These are phyloP conservation scores for Erigeron philadelphicus DNA, from an alignment of 140 eudicot genomes.

Conservation along the genomic window DNA sequence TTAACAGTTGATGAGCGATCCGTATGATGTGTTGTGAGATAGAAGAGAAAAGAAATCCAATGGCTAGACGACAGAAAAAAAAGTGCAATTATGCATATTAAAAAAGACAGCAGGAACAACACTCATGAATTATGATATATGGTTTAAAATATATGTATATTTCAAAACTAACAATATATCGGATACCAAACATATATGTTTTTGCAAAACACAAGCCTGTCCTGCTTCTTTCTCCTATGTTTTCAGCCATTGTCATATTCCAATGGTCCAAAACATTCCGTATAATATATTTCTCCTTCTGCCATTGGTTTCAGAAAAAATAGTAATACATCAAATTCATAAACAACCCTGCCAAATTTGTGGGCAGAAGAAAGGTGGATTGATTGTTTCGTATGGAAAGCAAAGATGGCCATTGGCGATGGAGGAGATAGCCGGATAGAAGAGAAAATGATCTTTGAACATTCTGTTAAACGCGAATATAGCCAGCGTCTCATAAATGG, in stretches of 20 bases:
- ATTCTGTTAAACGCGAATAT: background rate
- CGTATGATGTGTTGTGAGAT: too few species aligned
- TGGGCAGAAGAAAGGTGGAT: conserved; percentile 10
- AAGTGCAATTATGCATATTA: too few species aligned
- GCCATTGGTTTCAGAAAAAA: conserved; percentile 20
- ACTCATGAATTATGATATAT: too few species aligned
- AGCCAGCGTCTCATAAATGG: conserved; percentile 9
- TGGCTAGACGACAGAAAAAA: too few species aligned
- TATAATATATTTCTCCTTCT: background rate
- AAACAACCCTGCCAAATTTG: background rate
- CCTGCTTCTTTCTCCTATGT: background rate
- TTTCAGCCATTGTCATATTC: conserved; percentile 22
- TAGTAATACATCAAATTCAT: background rate
- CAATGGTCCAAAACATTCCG: conserved; percentile 24
- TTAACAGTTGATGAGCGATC: too few species aligned
- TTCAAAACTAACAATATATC: too few species aligned
- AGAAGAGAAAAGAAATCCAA: too few species aligned
- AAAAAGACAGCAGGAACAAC: too few species aligned
- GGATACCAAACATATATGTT: too few species aligned
- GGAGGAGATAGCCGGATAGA: conserved; percentile 34
- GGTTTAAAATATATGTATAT: too few species aligned
- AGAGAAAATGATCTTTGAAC: conserved; percentile 11
- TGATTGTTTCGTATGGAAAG: conserved; percentile 20
- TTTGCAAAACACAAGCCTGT: too few species aligned
- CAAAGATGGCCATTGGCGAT: conserved; percentile 28